Percentiles rank a stretch among this genome's conserved stretches.
Evolutionary conservation across 805 yeast species (phyloP).

Genomic region (Candida ovalis): DNA sequence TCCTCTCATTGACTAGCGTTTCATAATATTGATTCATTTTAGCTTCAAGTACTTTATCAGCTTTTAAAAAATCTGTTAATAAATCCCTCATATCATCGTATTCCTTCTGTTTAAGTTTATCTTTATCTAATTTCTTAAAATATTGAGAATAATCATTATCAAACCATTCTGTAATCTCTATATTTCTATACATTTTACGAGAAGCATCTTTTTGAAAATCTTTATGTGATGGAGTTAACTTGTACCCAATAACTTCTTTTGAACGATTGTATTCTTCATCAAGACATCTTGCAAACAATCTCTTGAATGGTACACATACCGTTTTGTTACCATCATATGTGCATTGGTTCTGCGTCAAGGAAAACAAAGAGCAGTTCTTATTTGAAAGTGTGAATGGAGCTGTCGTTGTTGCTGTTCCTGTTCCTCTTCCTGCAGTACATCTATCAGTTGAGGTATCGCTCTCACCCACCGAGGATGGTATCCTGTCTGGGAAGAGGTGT

Average conservation of each 20-base stretch:
- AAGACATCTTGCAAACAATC: constrained; percentile 42
- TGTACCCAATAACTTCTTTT: constrained; percentile 28
- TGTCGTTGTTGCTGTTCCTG: not conserved
- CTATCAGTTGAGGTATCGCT: not conserved
- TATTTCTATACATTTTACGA: constrained; percentile 21
- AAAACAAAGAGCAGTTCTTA: constrained; percentile 29
- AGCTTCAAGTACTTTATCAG: constrained; percentile 28
- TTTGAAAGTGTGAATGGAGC: constrained; percentile 5
- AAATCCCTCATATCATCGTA: constrained; percentile 9
- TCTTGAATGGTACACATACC: constrained; percentile 45
- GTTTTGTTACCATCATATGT: constrained; percentile 39
- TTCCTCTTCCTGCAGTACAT: no score
- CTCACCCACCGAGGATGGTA: not conserved
- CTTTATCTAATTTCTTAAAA: constrained; percentile 1
- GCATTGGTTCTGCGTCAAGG: constrained; percentile 46
- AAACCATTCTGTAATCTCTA: constrained; percentile 36
- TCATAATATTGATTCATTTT: constrained; percentile 29
- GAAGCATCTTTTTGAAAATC: constrained; percentile 7
- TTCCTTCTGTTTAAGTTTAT: not conserved
- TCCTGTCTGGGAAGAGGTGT: constrained; percentile 21
- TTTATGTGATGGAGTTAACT: constrained; percentile 23
- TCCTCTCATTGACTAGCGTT: constrained; percentile 5
- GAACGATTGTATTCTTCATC: constrained; percentile 20
- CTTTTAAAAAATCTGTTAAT: constrained; percentile 28
- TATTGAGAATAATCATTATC: constrained; percentile 31